Conservation (phyloP, 1,139 yeast species). For the Zygoascus meyerae region DNA sequence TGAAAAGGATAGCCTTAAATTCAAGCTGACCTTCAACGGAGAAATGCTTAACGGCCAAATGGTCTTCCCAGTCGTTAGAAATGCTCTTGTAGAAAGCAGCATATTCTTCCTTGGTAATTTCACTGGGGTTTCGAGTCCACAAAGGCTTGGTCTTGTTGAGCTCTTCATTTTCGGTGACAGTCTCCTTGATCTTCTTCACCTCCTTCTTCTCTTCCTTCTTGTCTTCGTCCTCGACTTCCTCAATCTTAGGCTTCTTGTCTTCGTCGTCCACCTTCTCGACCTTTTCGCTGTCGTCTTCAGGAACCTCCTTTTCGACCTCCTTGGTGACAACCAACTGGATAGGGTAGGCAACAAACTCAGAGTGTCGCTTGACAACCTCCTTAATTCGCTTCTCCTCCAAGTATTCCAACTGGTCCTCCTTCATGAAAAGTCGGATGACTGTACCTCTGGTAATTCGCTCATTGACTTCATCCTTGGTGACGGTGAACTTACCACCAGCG, state of each 20-base stretch:
- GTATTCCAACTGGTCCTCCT: constrained; percentile 98
- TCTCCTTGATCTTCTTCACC: constrained; percentile 80
- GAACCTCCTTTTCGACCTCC: constrained; percentile 96
- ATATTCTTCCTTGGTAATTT: constrained; percentile 97
- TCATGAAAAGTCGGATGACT: constrained; percentile 88
- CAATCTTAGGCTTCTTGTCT: constrained; percentile 58
- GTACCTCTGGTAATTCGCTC: constrained; percentile 95
- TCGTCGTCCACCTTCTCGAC: constrained; percentile 48
- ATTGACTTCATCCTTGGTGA: constrained; percentile 78
- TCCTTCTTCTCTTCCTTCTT: constrained; percentile 57
- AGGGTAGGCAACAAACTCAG: constrained; percentile 99
- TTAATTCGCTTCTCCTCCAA: constrained; percentile 99
- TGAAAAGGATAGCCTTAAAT: constrained; percentile 94
- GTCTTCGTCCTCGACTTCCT: constrained; percentile 68
- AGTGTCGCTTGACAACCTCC: constrained; percentile 99
- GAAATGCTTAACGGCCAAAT: constrained; percentile 98
- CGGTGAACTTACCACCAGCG: constrained; percentile 99
- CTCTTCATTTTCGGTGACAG: constrained; percentile 88
- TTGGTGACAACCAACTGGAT: constrained; percentile 97
- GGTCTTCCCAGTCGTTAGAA: constrained; percentile 99
- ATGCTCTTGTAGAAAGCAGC: constrained; percentile 99
- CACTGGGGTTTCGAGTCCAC: constrained; percentile 99
- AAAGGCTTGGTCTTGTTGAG: constrained; percentile 98
- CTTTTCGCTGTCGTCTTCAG: constrained; percentile 62
- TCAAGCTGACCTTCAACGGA: constrained; percentile 99